phyloP scores from a whole-genome alignment of 768 basidiomycete genomes.

The Mycena epipterygia region DNA sequence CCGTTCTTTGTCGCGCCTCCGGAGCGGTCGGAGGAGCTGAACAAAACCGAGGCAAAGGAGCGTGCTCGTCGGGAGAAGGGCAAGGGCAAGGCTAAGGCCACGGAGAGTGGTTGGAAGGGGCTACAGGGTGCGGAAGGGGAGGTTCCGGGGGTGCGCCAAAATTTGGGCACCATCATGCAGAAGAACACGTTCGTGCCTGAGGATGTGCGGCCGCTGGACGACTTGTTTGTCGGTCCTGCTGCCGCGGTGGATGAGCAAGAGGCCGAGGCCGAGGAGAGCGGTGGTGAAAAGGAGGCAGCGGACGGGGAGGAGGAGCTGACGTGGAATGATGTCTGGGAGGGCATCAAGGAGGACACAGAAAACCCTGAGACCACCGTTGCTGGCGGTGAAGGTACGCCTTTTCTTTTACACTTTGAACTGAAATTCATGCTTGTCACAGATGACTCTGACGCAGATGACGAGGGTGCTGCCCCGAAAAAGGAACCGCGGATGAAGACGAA shows the following conservation, averaged over 20 bases:
- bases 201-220: slow-evolving; percentile 79
- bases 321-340: slow-evolving; percentile 92
- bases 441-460: slow-evolving; percentile 48
- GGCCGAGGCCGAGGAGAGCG: slow-evolving; percentile 56
- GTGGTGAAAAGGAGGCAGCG: slow-evolving; percentile 51
- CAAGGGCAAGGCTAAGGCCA: slow-evolving; percentile 67
- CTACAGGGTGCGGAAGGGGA: slow-evolving; percentile 44
- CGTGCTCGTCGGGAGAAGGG: slow-evolving; percentile 57
- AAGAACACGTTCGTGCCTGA: slow-evolving; percentile 90
- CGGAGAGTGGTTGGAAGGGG: slow-evolving; percentile 42
- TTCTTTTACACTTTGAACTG: not conserved
- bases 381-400: slow-evolving; percentile 43
- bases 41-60: slow-evolving; percentile 71
- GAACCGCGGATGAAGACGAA: slow-evolving; percentile 92
- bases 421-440: slow-evolving; percentile 40
- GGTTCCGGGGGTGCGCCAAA: slow-evolving; percentile 83
- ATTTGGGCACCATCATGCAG: slow-evolving; percentile 88
- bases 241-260: slow-evolving; percentile 56
- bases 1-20: slow-evolving; percentile 97
- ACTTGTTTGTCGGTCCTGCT: slow-evolving; percentile 58
- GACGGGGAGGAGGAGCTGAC: slow-evolving; percentile 68
- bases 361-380: slow-evolving; percentile 42
- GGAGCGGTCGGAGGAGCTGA: slow-evolving; percentile 80
- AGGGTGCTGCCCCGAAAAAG: slow-evolving; percentile 58
- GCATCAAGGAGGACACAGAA: slow-evolving; percentile 55